Percentiles rank a stretch among this genome's conserved stretches.
These are phyloP conservation scores for Mucor irregularis DNA, from an alignment of 371 early-diverging fungal species.

Conservation along the genomic window DNA sequence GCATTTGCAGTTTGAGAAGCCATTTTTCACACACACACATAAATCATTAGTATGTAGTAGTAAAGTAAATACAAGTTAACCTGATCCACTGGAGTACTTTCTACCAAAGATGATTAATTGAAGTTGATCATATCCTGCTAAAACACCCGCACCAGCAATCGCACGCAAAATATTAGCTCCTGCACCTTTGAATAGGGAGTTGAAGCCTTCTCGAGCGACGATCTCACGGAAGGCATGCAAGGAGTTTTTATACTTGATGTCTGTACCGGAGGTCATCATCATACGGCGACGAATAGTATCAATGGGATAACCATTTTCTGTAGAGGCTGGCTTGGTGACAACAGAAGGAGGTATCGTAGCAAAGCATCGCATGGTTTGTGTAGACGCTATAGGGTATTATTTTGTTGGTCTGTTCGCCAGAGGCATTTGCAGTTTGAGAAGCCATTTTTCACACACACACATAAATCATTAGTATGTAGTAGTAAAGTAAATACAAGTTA, in stretches of 20 bases:
- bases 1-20: too few species aligned
- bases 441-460: too few species aligned
- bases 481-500: background rate
- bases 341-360: slow-evolving; percentile 8
- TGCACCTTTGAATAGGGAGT: slow-evolving; percentile 83
- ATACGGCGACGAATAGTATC: slow-evolving; percentile 93
- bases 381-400: too few species aligned
- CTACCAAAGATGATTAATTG: slow-evolving; percentile 62
- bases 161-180: slow-evolving; percentile 83
- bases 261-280: slow-evolving; percentile 83
- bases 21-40: too few species aligned
- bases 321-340: slow-evolving; percentile 19
- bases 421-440: too few species aligned
- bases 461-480: background rate
- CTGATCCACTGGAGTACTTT: slow-evolving; percentile 37
- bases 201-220: slow-evolving; percentile 68
- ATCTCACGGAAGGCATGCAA: slow-evolving; percentile 69
- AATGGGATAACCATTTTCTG: slow-evolving; percentile 72
- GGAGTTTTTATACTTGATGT: slow-evolving; percentile 75
- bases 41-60: background rate
- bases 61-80: background rate
- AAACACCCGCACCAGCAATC: slow-evolving; percentile 78
- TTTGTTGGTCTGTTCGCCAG: too few species aligned
- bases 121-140: slow-evolving; percentile 74
- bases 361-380: too few species aligned